Conservation (phyloP, 345 rosid species). For the Laguncularia racemosa region DNA sequence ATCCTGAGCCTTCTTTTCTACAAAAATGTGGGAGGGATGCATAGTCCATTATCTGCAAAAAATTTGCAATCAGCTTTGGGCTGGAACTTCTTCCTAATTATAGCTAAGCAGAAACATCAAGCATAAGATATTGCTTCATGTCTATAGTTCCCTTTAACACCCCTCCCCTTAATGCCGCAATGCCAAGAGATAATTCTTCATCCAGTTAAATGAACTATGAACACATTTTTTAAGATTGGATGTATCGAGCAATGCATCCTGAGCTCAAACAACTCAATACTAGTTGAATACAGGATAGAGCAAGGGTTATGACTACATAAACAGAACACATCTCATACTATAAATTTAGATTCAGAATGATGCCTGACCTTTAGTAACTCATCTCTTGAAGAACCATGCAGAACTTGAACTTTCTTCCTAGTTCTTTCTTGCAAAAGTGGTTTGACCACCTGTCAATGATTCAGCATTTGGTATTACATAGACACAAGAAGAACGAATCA, state of each 20-base stretch:
- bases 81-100: neutral
- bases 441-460: constrained; percentile 53
- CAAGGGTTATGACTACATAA: neutral
- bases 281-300: too few relatives aligned
- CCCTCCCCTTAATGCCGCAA: too few relatives aligned
- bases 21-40: constrained; percentile 94
- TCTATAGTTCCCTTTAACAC: too few relatives aligned
- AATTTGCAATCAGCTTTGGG: neutral
- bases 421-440: constrained; percentile 96
- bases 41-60: constrained; percentile 74
- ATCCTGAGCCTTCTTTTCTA: constrained; percentile 65
- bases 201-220: too few relatives aligned
- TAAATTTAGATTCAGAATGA: neutral
- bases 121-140: neutral
- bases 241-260: too few relatives aligned
- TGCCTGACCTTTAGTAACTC: constrained; percentile 77
- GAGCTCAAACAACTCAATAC: too few relatives aligned
- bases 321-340: neutral
- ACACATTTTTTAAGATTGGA: too few relatives aligned
- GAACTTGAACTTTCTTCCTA: constrained; percentile 77
- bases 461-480: constrained; percentile 1
- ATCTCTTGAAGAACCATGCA: constrained; percentile 72
- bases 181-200: too few relatives aligned
- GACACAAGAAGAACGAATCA: neutral
- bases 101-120: neutral